phyloP scores from a whole-genome alignment of 257 asterid genomes.

The Agastache rugosa region DNA sequence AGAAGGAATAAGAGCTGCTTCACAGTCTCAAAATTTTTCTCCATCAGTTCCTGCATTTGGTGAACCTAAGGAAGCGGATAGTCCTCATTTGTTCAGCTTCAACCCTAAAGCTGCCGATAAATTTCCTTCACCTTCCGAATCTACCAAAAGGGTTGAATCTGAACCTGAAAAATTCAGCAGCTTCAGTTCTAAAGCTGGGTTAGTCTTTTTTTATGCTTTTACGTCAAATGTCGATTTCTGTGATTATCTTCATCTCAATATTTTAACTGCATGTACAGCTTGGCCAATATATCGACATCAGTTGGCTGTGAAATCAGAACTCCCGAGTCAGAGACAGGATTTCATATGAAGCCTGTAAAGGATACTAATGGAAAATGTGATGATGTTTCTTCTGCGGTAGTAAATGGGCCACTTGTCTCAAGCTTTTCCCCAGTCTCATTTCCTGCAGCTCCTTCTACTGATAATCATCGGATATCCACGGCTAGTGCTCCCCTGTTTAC shows the following conservation, averaged over 20 bases:
- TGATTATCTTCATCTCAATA: conserved; percentile 13
- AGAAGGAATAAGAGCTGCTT: conserved; percentile 40
- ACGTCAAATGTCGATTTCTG: not conserved
- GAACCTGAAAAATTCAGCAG: conserved; percentile 45
- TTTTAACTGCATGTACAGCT: conserved; percentile 51
- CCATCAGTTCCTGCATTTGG: conserved; percentile 39
- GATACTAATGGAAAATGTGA: conserved; percentile 52
- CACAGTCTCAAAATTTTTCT: conserved; percentile 33
- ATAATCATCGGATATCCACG: conserved; percentile 43
- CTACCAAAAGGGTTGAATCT: conserved; percentile 35
- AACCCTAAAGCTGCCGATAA: conserved; percentile 45
- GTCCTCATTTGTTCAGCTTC: conserved; percentile 44
- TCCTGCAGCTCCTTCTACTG: conserved; percentile 39
- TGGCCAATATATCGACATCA: conserved; percentile 38
- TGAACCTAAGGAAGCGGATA: conserved; percentile 48
- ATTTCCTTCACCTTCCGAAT: conserved; percentile 40
- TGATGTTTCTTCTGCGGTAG: conserved; percentile 36
- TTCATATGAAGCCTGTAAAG: conserved; percentile 37
- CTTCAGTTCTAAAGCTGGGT: conserved; percentile 30
- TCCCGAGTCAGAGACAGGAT: conserved; percentile 42
- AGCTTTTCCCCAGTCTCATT: conserved; percentile 40
- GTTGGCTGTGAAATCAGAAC: conserved; percentile 36
- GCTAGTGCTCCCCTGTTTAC: conserved; percentile 39
- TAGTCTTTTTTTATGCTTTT: conserved; percentile 16
- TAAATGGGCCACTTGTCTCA: conserved; percentile 47